Conservation (phyloP, 2,329 filamentous ascomycete species). For the Paraphaeosphaeria minitans region DNA sequence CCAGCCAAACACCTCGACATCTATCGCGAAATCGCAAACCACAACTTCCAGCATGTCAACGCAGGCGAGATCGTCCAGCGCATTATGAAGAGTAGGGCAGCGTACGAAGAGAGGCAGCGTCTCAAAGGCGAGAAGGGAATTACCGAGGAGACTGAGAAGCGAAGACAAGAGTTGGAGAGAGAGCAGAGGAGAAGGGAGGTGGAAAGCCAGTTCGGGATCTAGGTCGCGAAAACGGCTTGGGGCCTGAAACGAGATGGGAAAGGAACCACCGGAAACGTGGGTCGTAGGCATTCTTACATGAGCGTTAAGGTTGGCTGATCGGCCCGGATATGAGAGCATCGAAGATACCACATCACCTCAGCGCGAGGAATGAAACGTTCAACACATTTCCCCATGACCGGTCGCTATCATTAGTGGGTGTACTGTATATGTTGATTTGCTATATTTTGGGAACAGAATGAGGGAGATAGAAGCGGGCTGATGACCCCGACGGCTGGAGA, state of each 20-base stretch:
- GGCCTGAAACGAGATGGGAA: not conserved
- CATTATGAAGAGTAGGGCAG: conserved; percentile 82
- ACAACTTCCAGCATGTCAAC: conserved; percentile 86
- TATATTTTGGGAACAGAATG: not conserved
- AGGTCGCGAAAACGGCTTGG: not conserved
- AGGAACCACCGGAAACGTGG: not conserved
- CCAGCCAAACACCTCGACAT: conserved; percentile 82
- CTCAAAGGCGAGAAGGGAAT: conserved; percentile 87
- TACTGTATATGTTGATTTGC: not conserved
- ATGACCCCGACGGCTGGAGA: not conserved
- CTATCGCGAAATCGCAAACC: conserved; percentile 76
- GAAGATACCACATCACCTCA: not conserved
- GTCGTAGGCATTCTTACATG: not conserved
- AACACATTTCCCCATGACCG: not conserved
- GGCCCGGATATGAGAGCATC: not conserved
- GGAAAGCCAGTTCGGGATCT: conserved; percentile 47
- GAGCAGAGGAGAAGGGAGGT: conserved; percentile 45
- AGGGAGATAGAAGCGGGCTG: not conserved
- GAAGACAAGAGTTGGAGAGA: conserved; percentile 46
- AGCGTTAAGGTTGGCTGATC: not conserved
- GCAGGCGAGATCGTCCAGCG: conserved; percentile 88
- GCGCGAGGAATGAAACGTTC: not conserved
- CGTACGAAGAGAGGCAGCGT: conserved; percentile 90
- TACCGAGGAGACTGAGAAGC: conserved; percentile 63
- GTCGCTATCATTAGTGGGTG: not conserved